Percentiles rank a stretch among this genome's conserved stretches.
Conservation (phyloP, 202 grass and related monocot species). For the Zoysia matrella region DNA sequence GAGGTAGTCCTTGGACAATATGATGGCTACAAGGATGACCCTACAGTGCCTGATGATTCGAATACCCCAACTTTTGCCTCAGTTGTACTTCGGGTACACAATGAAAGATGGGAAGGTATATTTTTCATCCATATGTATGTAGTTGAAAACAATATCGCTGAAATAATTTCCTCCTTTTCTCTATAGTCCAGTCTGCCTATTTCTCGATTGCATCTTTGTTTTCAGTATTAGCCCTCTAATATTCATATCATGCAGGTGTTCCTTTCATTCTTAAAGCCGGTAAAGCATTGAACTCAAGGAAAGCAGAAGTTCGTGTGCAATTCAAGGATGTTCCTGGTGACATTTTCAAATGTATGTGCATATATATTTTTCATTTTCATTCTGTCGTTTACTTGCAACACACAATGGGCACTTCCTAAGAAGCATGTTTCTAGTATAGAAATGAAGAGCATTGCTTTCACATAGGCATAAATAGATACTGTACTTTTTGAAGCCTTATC, state of each 20-base stretch:
- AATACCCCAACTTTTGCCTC: slow-evolving; percentile 98
- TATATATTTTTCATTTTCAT: slow-evolving; percentile 27
- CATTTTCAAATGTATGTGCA: slow-evolving; percentile 89
- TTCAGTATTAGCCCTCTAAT: slow-evolving; percentile 29
- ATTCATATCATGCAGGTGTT: slow-evolving; percentile 69
- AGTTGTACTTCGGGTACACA: slow-evolving; percentile 85
- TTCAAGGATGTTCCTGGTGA: slow-evolving; percentile 99
- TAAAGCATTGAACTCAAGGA: slow-evolving; percentile 92
- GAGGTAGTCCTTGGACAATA: slow-evolving; percentile 99
- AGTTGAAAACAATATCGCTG: background rate
- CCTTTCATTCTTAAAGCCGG: slow-evolving; percentile 99
- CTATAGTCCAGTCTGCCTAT: background rate
- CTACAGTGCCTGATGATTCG: slow-evolving; percentile 91
- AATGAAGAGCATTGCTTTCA: background rate
- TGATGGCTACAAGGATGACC: slow-evolving; percentile 93
- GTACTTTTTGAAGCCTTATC: slow-evolving; percentile 6
- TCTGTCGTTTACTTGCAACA: background rate
- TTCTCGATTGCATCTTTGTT: background rate
- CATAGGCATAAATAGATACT: slow-evolving; percentile 28
- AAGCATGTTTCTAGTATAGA: slow-evolving; percentile 21
- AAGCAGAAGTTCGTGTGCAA: slow-evolving; percentile 98
- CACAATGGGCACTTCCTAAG: slow-evolving; percentile 18
- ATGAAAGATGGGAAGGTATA: slow-evolving; percentile 99
- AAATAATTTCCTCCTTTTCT: too few species aligned
- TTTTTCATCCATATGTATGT: slow-evolving; percentile 26